Evolutionary conservation across 306 rosid genomes (phyloP).

Genomic region (Castanea sativa): DNA sequence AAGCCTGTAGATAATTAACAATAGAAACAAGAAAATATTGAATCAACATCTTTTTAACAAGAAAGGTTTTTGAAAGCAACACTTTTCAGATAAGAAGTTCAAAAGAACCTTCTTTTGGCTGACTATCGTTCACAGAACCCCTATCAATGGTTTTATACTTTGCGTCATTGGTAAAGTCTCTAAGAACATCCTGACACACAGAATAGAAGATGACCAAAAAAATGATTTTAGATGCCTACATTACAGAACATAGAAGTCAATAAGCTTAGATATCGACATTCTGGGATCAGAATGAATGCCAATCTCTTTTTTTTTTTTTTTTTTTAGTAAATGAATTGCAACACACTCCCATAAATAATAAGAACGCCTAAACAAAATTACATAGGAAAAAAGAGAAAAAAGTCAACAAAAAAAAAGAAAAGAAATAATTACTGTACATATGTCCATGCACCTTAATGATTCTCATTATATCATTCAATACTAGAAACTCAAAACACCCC

Average conservation of each 20-base stretch:
- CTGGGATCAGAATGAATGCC: background rate
- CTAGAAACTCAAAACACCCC: background rate
- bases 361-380: background rate
- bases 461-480: background rate
- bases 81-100: constrained; percentile 16
- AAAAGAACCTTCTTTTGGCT: constrained; percentile 40
- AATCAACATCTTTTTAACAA: background rate
- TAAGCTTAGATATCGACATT: background rate
- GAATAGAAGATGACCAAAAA: constrained; percentile 26
- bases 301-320: background rate
- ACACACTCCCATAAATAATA: background rate
- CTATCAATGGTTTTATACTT: constrained; percentile 35
- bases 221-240: constrained; percentile 8
- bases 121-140: constrained; percentile 20
- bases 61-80: constrained; percentile 6
- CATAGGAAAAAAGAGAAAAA: background rate
- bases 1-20: constrained; percentile 42
- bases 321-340: background rate
- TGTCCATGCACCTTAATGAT: background rate
- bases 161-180: constrained; percentile 37
- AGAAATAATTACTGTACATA: background rate
- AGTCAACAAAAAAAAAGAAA: too few species aligned
- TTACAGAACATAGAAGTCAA: constrained; percentile 2
- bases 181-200: constrained; percentile 59
- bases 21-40: constrained; percentile 13